Evolutionary conservation across 768 basidiomycete genomes (phyloP), one percentile per base, ranked within the genome.

Genomic region (Boletus edulis): DNA sequence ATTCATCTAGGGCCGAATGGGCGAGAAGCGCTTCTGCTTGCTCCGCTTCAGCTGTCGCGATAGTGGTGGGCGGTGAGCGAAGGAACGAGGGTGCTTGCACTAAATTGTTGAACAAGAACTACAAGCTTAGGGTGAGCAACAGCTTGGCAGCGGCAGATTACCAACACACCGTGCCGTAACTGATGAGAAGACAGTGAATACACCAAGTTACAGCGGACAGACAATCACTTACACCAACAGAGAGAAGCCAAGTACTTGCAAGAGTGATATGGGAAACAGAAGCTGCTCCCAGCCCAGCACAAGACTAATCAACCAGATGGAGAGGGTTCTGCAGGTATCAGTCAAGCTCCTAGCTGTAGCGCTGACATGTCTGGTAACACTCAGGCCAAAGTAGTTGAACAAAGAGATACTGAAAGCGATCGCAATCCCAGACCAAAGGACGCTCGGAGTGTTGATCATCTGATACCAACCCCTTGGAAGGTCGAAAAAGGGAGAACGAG

Each of bases 271-370:
- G 7, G 94, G 94, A 74, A 83, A 90, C 22, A 91, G 62, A 34
- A 98, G 76, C 55, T 76, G 79, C 73, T 98, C 95, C 95, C 95
- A 98, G 5, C 95, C 94, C 24, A 97, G 73, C 1, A 80, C 85
- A 49, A 97, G 78, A 66, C 91, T 93, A 64, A 99, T 76, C 59
- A 95, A 74, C 97, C 97, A 99, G 68, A 99, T 98, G n/a, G 83
- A 82, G 50, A 98, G 78, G 1, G 97, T 98, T 63, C 97, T 81
- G 75, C 94, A 97, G 7, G 94, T 95, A 71, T 99, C 97, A 37
- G 94, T 91, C 54, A 97, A 78, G 51, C 87, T 89, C 57, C 96
- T 83, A 17, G 92, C 91, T 2, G 94, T 97, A 34, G 96, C 95
- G 68, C 89, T 93, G 55, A 98, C 91, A 67, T 91, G 86, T 58